Conservation (phyloP, 495 filamentous ascomycete genomes). For the Hamigera avellanea region DNA sequence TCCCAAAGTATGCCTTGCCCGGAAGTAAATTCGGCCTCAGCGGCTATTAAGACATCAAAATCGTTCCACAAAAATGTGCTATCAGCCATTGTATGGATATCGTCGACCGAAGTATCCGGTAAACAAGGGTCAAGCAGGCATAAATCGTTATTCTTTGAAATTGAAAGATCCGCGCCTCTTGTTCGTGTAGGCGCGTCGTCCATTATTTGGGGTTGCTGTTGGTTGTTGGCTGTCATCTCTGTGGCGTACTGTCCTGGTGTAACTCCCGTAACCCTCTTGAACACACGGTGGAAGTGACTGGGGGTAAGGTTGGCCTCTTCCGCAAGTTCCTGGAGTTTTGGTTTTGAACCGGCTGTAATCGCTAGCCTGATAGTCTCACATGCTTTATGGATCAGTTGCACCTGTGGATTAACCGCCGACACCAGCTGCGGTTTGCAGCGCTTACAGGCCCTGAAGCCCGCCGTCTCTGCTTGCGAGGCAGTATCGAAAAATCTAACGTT, state of each 20-base stretch:
- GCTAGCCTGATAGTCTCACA: slow-evolving; percentile 22
- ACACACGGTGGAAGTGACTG: slow-evolving; percentile 52
- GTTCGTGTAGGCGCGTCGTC: not conserved
- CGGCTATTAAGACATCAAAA: slow-evolving; percentile 26
- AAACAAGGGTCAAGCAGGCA: no score
- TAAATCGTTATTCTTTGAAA: no score
- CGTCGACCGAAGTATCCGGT: no score
- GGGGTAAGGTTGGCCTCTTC: slow-evolving; percentile 41
- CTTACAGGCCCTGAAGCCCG: slow-evolving; percentile 52
- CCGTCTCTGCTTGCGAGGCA: slow-evolving; percentile 39
- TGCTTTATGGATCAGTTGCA: slow-evolving; percentile 31
- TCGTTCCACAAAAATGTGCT: slow-evolving; percentile 21
- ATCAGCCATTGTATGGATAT: no score
- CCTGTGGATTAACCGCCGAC: slow-evolving; percentile 29
- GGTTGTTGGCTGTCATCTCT: not conserved
- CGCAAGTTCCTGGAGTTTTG: slow-evolving; percentile 40
- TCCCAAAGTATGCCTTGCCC: slow-evolving; percentile 6
- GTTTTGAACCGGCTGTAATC: slow-evolving; percentile 18
- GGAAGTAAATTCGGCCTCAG: slow-evolving; percentile 11
- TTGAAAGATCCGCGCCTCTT: no score
- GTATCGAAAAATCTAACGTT: slow-evolving; percentile 49
- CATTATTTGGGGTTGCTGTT: slow-evolving; percentile 1
- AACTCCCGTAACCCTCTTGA: slow-evolving; percentile 46
- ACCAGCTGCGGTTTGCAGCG: slow-evolving; percentile 44
- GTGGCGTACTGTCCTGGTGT: slow-evolving; percentile 46